Base-by-base conservation (phyloP, 768 basidiomycete species). In the Cantharellus cinnabarinus region DNA sequence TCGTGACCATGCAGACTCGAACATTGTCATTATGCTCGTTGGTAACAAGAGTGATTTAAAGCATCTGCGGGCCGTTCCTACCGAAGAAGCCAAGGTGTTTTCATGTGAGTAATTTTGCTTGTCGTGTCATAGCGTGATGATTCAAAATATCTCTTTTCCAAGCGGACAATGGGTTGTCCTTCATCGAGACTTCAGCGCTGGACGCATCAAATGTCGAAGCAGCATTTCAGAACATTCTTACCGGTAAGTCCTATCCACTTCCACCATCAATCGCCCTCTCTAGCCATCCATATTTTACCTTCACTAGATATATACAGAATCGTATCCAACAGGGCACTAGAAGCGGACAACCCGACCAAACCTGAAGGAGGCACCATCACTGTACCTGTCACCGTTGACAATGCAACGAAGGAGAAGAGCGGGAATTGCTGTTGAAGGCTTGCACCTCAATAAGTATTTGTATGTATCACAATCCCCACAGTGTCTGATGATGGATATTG, bases 21-120 rank as follows among this genome's bases (percentile, higher is more conserved):
- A 85, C 74, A 90, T 90, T 61, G 89, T 88, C 57, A 94, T 94
- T 68, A 91, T 91, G 89, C 79, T 93, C 42, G 89, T 94, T 5
- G 90, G 90, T 7, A 97, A 97, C 77, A 97, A 99, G 83, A 91
- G 89, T 69, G 95, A 99, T 79, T 82, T 99, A 77, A 91, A 95
- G 73, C 95, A 98, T 69, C 71, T 97, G 66, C 75, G 95, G 63
- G 94, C 93, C 50, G 93, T 98, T 42, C 85, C 94, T 40, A 98
- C 93, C 39, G 95, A 99, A 56, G 95, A 99, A 75, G 94, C 93
- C 55, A 95, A 89, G 76, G 74, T 75, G 5, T 97, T 97, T 70
- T 73, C 90, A 41, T 77, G 91, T 89, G 38, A 4, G 48, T 34
- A 34, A 10, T 39, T 15, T 37, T 41, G 4, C 4, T 56, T 41